phyloP scores from a whole-genome alignment of 2,329 filamentous ascomycete species.

The Aureobasidium melanogenum region DNA sequence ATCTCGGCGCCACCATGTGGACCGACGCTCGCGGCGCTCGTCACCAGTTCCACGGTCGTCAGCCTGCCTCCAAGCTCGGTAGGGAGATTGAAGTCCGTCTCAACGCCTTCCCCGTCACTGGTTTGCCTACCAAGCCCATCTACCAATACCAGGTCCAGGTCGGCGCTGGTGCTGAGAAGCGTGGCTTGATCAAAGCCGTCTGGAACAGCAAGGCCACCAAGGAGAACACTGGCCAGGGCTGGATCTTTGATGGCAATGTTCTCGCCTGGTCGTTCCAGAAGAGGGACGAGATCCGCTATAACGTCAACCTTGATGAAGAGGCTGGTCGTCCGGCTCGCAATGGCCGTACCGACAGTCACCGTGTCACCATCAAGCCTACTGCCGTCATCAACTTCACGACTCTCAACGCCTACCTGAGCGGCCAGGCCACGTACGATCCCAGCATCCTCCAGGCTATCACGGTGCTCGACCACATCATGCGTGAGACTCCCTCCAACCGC shows the following conservation, averaged over 20 bases:
- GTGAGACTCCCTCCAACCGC: slow-evolving; percentile 62
- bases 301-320: slow-evolving; percentile 66
- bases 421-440: slow-evolving; percentile 52
- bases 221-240: slow-evolving; percentile 44
- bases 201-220: slow-evolving; percentile 61
- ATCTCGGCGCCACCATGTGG: slow-evolving; percentile 22
- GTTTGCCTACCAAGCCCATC: slow-evolving; percentile 53
- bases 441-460: slow-evolving; percentile 72
- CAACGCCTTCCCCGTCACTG: slow-evolving; percentile 66
- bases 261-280: slow-evolving; percentile 64
- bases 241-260: slow-evolving; percentile 75
- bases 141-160: slow-evolving; percentile 74
- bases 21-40: slow-evolving; percentile 18
- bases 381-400: slow-evolving; percentile 56
- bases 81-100: slow-evolving; percentile 38
- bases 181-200: slow-evolving; percentile 61
- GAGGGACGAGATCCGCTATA: slow-evolving; percentile 26
- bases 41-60: slow-evolving; percentile 21
- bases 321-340: slow-evolving; percentile 30
- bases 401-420: slow-evolving; percentile 57
- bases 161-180: slow-evolving; percentile 54
- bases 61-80: slow-evolving; percentile 32
- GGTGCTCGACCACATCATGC: slow-evolving; percentile 83
- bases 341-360: slow-evolving; percentile 42
- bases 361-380: slow-evolving; percentile 55